These are phyloP conservation scores for Corynespora cassiicola DNA, from an alignment of 2,329 filamentous ascomycete genomes.

Conservation along the genomic window DNA sequence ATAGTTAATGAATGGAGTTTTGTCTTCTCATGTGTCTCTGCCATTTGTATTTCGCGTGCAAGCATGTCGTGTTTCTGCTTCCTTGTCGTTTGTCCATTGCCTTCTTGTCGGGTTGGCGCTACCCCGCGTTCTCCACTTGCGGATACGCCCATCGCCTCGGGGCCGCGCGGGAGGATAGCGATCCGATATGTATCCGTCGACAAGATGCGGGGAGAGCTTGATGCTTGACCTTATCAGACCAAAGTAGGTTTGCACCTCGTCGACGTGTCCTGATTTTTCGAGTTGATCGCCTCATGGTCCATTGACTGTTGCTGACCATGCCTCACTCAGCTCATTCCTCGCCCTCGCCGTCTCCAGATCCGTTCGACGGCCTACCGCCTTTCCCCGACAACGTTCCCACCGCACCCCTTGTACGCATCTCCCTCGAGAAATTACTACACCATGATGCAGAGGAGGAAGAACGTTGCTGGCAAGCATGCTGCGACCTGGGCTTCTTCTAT, in stretches of 20 bases:
- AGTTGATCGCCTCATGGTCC: too few relatives aligned
- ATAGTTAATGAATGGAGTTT: constrained; percentile 45
- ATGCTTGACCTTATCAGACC: too few relatives aligned
- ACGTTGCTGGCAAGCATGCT: constrained; percentile 50
- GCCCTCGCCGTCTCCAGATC: constrained; percentile 12
- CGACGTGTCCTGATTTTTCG: not conserved
- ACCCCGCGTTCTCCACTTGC: constrained; percentile 21
- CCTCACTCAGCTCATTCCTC: constrained; percentile 26
- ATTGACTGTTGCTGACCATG: too few relatives aligned
- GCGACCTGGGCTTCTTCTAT: constrained; percentile 64
- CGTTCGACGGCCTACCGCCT: constrained; percentile 44
- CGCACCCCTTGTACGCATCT: constrained; percentile 50
- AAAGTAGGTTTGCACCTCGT: too few relatives aligned
- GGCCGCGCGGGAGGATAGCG: too few relatives aligned
- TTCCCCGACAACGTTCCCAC: constrained; percentile 51
- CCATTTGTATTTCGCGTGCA: too few relatives aligned
- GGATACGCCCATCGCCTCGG: too few relatives aligned
- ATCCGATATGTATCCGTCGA: too few relatives aligned
- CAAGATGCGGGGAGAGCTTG: too few relatives aligned
- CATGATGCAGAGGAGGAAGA: constrained; percentile 43
- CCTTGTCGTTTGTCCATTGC: constrained; percentile 19
- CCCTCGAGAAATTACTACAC: constrained; percentile 46
- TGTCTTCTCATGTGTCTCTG: constrained; percentile 17
- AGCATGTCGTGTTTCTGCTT: too few relatives aligned
- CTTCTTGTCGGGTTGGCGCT: constrained; percentile 12